Percentiles rank a stretch among this genome's conserved stretches.
Conservation (phyloP, 2,329 filamentous ascomycete genomes). For the Harringtonia lauricola region DNA sequence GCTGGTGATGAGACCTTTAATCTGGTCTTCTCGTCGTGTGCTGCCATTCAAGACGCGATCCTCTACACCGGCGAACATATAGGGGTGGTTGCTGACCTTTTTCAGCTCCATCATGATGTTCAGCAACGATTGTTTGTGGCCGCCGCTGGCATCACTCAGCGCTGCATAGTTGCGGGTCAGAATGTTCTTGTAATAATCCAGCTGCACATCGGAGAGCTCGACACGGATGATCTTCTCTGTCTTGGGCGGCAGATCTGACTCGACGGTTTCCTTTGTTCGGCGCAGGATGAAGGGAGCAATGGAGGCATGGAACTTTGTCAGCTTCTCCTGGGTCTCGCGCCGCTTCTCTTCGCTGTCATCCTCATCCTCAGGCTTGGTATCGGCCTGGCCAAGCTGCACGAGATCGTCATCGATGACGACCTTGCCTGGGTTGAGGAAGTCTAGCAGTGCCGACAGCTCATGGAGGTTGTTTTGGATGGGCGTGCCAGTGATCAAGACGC, state of each 20-base stretch:
- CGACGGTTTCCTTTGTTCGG: constrained; percentile 93
- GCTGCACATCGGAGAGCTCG: constrained; percentile 87
- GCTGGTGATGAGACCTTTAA: constrained; percentile 88
- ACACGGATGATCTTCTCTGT: constrained; percentile 98
- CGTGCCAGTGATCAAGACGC: constrained; percentile 89
- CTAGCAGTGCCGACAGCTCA: constrained; percentile 83
- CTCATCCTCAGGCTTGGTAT: constrained; percentile 17
- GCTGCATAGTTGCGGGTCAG: constrained; percentile 93
- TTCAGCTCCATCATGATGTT: constrained; percentile 99
- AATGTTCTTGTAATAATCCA: constrained; percentile 99
- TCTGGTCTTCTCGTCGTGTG: constrained; percentile 72
- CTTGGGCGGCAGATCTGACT: constrained; percentile 91
- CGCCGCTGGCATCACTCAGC: constrained; percentile 78
- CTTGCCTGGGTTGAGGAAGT: constrained; percentile 94
- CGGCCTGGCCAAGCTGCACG: constrained; percentile 53
- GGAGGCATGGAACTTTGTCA: constrained; percentile 71
- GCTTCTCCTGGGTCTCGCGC: constrained; percentile 73
- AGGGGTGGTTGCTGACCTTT: constrained; percentile 97
- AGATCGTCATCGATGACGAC: constrained; percentile 86
- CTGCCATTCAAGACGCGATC: constrained; percentile 76
- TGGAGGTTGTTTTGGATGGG: constrained; percentile 95
- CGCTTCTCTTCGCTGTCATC: constrained; percentile 32
- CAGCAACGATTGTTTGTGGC: constrained; percentile 86
- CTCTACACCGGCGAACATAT: constrained; percentile 93
- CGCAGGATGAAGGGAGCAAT: constrained; percentile 93